These are phyloP conservation scores for Leptographium flavum DNA, from an alignment of 2,329 filamentous ascomycete genomes.

Conservation along the genomic window DNA sequence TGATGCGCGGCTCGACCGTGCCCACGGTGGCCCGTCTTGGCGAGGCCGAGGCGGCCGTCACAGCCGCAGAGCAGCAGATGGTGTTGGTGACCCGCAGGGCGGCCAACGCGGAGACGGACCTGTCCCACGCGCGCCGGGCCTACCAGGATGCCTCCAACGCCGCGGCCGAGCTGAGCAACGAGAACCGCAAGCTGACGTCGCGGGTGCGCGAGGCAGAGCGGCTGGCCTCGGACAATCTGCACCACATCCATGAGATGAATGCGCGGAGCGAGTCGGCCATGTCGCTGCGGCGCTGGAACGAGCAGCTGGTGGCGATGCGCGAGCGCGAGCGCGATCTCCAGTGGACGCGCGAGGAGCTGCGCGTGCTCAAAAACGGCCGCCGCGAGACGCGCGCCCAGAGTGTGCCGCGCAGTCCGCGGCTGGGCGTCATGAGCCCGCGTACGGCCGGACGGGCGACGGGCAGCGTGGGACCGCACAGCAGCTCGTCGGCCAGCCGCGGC, in stretches of 20 bases:
- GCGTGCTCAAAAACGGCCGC: slow-evolving; percentile 30
- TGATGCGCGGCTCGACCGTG: slow-evolving; percentile 21
- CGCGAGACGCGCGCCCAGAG: slow-evolving; percentile 42
- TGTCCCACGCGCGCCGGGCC: slow-evolving; percentile 40
- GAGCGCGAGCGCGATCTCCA: slow-evolving; percentile 39
- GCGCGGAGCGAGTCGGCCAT: slow-evolving; percentile 20
- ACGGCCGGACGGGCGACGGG: slow-evolving; percentile 13
- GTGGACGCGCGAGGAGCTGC: slow-evolving; percentile 32
- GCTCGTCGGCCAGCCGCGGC: slow-evolving; percentile 25
- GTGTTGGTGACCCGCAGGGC: slow-evolving; percentile 25
- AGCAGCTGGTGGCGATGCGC: slow-evolving; percentile 26
- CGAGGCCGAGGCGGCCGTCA: slow-evolving; percentile 25
- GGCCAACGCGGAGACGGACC: slow-evolving; percentile 25
- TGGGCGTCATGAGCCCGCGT: slow-evolving; percentile 37
- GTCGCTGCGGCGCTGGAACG: slow-evolving; percentile 23
- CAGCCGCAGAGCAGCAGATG: slow-evolving; percentile 24
- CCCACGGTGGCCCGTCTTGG: slow-evolving; percentile 25
- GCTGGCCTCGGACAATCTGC: slow-evolving; percentile 29
- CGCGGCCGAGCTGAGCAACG: slow-evolving; percentile 27
- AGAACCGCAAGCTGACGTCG: slow-evolving; percentile 30
- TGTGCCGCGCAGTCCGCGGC: slow-evolving; percentile 42
- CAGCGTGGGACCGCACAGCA: slow-evolving; percentile 13
- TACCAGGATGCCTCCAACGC: slow-evolving; percentile 45
- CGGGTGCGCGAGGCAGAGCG: slow-evolving; percentile 25
- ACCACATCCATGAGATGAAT: slow-evolving; percentile 33